Evolutionary conservation across 2,329 filamentous ascomycete species (phyloP), one percentile per base, ranked within the genome.

Genomic region (Colletotrichum spaethianum): DNA sequence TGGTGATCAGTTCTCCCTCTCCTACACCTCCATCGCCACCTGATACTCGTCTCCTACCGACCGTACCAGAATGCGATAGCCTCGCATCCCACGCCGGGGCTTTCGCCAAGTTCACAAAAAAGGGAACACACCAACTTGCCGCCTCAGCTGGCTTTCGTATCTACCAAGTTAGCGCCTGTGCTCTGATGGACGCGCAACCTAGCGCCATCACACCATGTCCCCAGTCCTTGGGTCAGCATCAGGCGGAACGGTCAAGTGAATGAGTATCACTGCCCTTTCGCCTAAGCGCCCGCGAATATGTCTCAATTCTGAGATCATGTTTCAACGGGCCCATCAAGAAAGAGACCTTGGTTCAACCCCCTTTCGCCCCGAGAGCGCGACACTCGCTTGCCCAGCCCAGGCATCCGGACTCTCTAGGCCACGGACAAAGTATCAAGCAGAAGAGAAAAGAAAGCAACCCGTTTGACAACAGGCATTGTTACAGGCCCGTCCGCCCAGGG

Each of bases 171-270:
- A 46, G 69, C 69, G 40, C 64, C 68, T 63, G 63, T 53, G 69
- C 36, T 50, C 36, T 31, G 36, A 14, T 62, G 57, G 57, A 63
- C 56, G 63, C 55, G 63, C 46, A 61, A 40, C 31, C 36, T 63
- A 59, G 64, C 69, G 64, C 68, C 68, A 52, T 44, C 65, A 57
- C 50, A 59, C 65, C 69, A 68, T 66, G 23, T 42, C 14, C 59
- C 69, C 44, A 46, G 56, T 63, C 55, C 42, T 31, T 38, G 69
- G 64, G 48, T 68, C 52, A 63, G 48, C 46, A 63, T 72, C 69
- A 72, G 69, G 69, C 50, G 69, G 64, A 53, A 63, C 4, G 59
- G 59, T 69, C 69, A 69, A 69, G 64, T 46, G 56, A 56, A 67
- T 12, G 69, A 42, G 26, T n/a, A 57, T 63, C 31, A 46, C 46